phyloP scores from a whole-genome alignment of 805 yeast species.

The Saturnispora gosingensis region DNA sequence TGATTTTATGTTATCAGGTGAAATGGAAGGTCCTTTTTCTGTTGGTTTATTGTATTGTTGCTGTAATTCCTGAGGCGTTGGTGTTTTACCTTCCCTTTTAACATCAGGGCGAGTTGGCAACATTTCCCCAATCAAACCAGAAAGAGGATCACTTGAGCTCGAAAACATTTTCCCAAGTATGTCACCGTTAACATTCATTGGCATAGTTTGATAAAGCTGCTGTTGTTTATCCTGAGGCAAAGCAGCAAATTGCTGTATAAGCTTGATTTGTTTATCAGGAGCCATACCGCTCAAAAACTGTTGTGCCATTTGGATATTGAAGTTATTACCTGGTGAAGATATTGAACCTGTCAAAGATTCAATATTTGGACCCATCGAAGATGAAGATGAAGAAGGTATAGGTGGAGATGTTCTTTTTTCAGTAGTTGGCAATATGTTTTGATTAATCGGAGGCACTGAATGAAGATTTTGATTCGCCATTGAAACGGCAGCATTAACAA shows the following conservation, averaged over 20 bases:
- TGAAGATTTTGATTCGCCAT: neutral
- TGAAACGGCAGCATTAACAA: slow-evolving; percentile 11
- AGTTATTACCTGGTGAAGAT: neutral
- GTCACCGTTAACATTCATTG: slow-evolving; percentile 6
- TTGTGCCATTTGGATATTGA: slow-evolving; percentile 2
- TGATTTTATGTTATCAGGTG: slow-evolving; percentile 25
- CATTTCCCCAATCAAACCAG: slow-evolving; percentile 9
- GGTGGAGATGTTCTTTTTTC: neutral
- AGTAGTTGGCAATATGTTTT: neutral
- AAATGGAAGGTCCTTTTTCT: slow-evolving; percentile 18
- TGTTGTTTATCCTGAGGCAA: slow-evolving; percentile 15
- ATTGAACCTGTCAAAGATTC: neutral
- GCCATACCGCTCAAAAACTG: slow-evolving; percentile 13
- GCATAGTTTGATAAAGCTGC: slow-evolving; percentile 12
- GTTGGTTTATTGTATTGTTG: slow-evolving; percentile 16
- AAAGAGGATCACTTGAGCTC: slow-evolving; percentile 3
- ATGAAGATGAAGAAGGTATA: neutral
- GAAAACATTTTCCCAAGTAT: slow-evolving; percentile 3
- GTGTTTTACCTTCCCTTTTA: slow-evolving; percentile 6
- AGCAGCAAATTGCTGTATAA: slow-evolving; percentile 13
- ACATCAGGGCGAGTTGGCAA: slow-evolving; percentile 6
- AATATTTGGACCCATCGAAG: neutral
- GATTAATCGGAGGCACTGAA: neutral
- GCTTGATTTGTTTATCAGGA: slow-evolving; percentile 12
- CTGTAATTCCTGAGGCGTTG: slow-evolving; percentile 17